Evolutionary conservation across 495 filamentous ascomycete species (phyloP).

Genomic region (Neurospora africana): DNA sequence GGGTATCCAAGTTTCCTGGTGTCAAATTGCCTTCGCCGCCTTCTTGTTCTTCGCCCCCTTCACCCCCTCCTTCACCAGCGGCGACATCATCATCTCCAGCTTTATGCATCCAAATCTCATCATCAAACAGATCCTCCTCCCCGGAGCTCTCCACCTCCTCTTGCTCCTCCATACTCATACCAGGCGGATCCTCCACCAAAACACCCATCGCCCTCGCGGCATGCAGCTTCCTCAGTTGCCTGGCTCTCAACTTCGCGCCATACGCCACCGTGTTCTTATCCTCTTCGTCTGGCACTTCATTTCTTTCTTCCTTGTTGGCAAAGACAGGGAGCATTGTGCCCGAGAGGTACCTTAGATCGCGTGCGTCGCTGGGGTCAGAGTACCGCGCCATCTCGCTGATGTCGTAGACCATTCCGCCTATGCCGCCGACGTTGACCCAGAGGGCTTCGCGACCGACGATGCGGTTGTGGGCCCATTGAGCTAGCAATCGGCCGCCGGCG

Average conservation of each 20-base stretch:
- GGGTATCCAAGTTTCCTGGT: neutral
- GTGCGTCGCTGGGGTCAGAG: neutral
- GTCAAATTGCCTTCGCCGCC: neutral
- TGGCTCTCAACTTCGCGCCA: neutral
- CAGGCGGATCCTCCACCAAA: neutral
- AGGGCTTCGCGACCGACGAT: neutral
- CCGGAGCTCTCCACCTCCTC: neutral
- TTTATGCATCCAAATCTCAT: neutral
- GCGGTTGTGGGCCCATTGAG: neutral
- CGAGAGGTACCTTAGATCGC: neutral
- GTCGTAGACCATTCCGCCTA: neutral
- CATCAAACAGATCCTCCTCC: neutral
- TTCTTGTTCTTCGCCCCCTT: neutral
- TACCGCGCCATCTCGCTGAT: neutral
- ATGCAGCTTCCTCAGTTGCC: neutral
- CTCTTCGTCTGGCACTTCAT: neutral
- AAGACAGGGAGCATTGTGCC: neutral
- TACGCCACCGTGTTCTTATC: neutral
- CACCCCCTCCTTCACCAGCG: neutral
- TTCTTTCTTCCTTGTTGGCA: neutral
- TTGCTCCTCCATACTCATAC: neutral
- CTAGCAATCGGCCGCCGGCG: neutral
- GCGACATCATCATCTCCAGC: neutral
- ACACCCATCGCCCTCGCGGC: neutral
- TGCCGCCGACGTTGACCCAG: neutral